Conservation (phyloP, 257 asterid genomes). For the Verbascum thapsus region DNA sequence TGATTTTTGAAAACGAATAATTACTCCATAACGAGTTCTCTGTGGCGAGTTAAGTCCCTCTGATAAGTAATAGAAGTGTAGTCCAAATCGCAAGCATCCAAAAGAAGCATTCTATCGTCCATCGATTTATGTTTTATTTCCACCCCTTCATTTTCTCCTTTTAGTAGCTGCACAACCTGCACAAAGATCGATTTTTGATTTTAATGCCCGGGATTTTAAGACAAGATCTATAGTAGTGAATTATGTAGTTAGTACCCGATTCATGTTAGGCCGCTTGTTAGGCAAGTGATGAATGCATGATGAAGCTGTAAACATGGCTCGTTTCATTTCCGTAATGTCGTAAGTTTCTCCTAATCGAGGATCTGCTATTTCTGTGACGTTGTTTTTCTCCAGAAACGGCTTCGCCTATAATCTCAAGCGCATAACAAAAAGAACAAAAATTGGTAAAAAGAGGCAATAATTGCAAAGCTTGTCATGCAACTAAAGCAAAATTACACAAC, state of each 20-base stretch:
- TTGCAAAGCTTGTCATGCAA: too few species aligned
- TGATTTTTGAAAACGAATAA: background rate
- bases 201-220: too few species aligned
- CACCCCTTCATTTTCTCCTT: slow-evolving; percentile 62
- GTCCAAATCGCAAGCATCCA: slow-evolving; percentile 76
- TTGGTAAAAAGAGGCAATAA: too few species aligned
- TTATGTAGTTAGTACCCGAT: slow-evolving; percentile 51
- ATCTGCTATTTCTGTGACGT: slow-evolving; percentile 69
- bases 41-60: slow-evolving; percentile 84
- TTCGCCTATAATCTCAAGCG: slow-evolving; percentile 59
- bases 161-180: slow-evolving; percentile 71
- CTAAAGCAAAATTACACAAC: too few species aligned
- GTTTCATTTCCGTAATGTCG: slow-evolving; percentile 61
- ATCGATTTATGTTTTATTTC: slow-evolving; percentile 67
- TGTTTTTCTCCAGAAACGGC: slow-evolving; percentile 70
- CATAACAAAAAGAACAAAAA: slow-evolving; percentile 2
- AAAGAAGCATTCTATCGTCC: slow-evolving; percentile 59
- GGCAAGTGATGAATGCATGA: slow-evolving; percentile 86
- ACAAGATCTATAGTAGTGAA: background rate
- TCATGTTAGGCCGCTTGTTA: slow-evolving; percentile 83
- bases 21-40: slow-evolving; percentile 89
- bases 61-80: slow-evolving; percentile 69
- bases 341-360: slow-evolving; percentile 63
- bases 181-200: background rate
- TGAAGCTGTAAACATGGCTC: slow-evolving; percentile 75